Evolutionary conservation across 257 asterid genomes (phyloP), one percentile per base, ranked within the genome.

Genomic region (Solanum chmielewskii): DNA sequence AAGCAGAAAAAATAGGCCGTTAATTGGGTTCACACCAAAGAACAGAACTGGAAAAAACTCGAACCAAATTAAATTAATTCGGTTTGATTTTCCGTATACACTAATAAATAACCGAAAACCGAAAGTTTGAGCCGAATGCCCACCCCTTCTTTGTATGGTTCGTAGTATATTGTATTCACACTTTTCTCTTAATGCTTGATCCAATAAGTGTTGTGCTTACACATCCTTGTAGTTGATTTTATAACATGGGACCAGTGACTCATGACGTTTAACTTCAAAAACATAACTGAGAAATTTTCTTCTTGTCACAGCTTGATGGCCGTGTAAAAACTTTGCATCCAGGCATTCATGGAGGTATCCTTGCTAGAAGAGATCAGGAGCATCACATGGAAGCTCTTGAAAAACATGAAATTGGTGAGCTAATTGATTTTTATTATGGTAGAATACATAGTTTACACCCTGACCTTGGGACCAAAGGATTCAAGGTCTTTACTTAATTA

Each of bases 271-370:
- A 49, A 49, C 66, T 81, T 81, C 69, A 49, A 29, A 49, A 81
- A 47, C 29, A 49, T 10, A 31, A 81, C 85, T 47, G 44, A 31
- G 41, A 18, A 29, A 31, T 83, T 66, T 87, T 15, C 45, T 81
- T 21, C 2, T 49, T 81, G 45, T 81, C 85, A 60, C 93, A 96
- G 99, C 98, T 97, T 88, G 99, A 97, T 90, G 99, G 99, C 8
- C 99, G 99, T 88, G 99, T 97, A 78, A 97, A 97, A 93, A 97
- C 99, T 52, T 91, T 97, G 71, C 99, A 97, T 90, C 99, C 99
- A 33, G 91, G 88, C 86, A 89, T 96, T 87, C 99, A 97, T 87
- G 99, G 99, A 88, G 99, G 98, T 77, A 97, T 97, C 89, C 98
- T 97, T 90, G 99, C 99, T 85, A 93, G 98, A 93, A 93, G 99